A percentile compares a stretch with the other conserved stretches of the same genome.
Conservation (phyloP, 805 yeast genomes). For the Pichia eremophila region DNA sequence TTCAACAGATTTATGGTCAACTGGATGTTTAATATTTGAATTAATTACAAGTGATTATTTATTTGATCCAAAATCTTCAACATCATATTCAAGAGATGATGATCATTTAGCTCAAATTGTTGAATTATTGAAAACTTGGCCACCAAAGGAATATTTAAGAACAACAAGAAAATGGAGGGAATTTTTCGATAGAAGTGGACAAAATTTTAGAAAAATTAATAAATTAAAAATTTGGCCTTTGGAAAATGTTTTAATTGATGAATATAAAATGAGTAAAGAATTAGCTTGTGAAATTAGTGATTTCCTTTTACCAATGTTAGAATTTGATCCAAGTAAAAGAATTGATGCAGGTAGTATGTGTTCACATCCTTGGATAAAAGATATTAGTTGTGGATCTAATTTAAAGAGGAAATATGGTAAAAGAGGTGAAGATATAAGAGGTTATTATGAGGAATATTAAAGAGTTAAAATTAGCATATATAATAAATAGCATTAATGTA, state of each 20-base stretch:
- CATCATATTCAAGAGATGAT: slow-evolving; percentile 41
- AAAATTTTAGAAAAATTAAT: slow-evolving; percentile 33
- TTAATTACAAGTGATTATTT: slow-evolving; percentile 52
- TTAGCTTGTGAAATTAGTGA: slow-evolving; percentile 33
- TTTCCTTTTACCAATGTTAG: slow-evolving; percentile 42
- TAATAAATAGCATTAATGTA: too few relatives aligned
- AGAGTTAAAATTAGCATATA: neutral
- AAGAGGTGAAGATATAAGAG: slow-evolving; percentile 27
- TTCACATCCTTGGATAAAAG: slow-evolving; percentile 44
- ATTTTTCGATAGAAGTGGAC: slow-evolving; percentile 30
- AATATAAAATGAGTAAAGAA: slow-evolving; percentile 36
- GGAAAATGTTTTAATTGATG: slow-evolving; percentile 38
- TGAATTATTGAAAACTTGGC: slow-evolving; percentile 36
- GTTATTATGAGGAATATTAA: slow-evolving; percentile 12
- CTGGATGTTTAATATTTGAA: slow-evolving; percentile 51
- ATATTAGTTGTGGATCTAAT: slow-evolving; percentile 16
- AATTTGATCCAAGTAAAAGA: slow-evolving; percentile 38
- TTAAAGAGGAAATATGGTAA: slow-evolving; percentile 22
- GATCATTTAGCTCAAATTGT: slow-evolving; percentile 57
- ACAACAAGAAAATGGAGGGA: slow-evolving; percentile 32
- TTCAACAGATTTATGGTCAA: slow-evolving; percentile 53
- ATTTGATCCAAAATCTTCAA: slow-evolving; percentile 50
- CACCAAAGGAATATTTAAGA: slow-evolving; percentile 30
- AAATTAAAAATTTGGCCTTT: slow-evolving; percentile 44
- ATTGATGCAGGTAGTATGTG: slow-evolving; percentile 46